Evolutionary conservation across 2,329 filamentous ascomycete species (phyloP).

Genomic region (Knufia petricola): DNA sequence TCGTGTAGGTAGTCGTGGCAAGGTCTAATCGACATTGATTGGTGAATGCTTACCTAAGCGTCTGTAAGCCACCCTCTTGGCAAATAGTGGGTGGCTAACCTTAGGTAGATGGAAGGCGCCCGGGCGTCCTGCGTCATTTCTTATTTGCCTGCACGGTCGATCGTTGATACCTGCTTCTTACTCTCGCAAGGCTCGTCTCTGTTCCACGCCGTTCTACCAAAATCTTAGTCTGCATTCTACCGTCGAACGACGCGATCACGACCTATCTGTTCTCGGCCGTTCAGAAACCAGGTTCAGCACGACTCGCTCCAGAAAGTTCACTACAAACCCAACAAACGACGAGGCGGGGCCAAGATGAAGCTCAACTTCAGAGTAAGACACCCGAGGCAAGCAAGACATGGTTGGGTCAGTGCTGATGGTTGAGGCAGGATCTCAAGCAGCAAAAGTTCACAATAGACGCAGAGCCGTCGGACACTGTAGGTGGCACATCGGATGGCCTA

Average conservation of each 20-base stretch:
- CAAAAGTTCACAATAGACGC: slow-evolving; percentile 96
- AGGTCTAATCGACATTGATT: no score
- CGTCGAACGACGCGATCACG: neutral
- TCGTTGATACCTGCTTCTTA: neutral
- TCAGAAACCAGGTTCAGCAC: no score
- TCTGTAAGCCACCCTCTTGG: neutral
- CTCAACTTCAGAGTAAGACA: slow-evolving; percentile 59
- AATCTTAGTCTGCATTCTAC: neutral
- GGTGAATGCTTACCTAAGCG: no score
- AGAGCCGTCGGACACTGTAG: slow-evolving; percentile 83
- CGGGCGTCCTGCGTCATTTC: no score
- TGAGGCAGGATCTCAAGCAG: slow-evolving; percentile 81
- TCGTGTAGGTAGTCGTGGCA: no score
- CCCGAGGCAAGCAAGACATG: neutral
- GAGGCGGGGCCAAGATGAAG: slow-evolving; percentile 46
- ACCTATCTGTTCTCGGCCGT: neutral
- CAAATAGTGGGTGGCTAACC: neutral
- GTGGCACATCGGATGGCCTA: no score
- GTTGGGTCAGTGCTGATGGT: slow-evolving; percentile 18
- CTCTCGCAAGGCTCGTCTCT: no score
- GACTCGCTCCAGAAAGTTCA: neutral
- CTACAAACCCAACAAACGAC: neutral
- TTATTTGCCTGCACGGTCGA: neutral
- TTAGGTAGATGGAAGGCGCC: no score
- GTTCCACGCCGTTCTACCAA: no score